Evolutionary conservation across 225 moss, liverwort and hornwort species (phyloP).

Genomic region (Neckera pumila): DNA sequence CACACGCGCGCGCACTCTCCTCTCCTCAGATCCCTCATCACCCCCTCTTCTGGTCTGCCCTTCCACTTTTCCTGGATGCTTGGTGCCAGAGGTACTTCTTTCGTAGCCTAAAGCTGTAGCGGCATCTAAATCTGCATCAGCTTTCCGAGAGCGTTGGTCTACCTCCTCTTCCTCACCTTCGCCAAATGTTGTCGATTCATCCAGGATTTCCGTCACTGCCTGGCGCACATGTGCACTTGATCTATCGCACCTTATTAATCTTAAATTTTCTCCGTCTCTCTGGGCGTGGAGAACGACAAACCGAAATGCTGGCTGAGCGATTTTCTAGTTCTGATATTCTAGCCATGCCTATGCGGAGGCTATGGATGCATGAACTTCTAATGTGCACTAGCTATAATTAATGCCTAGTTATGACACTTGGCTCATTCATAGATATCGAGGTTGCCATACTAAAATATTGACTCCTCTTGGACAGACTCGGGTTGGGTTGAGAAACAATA

Average conservation of each 20-base stretch:
- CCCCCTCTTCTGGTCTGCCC: conserved; percentile 42
- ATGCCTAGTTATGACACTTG: neutral
- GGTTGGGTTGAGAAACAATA: neutral
- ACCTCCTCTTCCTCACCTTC: conserved; percentile 13
- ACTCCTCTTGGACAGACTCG: neutral
- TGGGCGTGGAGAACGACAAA: conserved; percentile 2
- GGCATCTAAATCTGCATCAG: neutral
- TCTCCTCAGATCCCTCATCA: conserved; percentile 48
- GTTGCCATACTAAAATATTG: neutral
- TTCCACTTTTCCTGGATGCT: conserved; percentile 45
- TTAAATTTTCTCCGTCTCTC: conserved; percentile 13
- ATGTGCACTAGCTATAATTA: neutral
- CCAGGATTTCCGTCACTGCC: conserved; percentile 20
- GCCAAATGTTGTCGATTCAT: conserved; percentile 19
- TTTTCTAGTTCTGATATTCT: neutral
- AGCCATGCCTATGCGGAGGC: conserved; percentile 22
- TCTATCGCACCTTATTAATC: neutral
- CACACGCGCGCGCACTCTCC: conserved; percentile 39
- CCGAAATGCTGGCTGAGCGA: neutral
- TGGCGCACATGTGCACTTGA: neutral
- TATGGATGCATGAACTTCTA: conserved; percentile 12
- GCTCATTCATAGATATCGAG: neutral
- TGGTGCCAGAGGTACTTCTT: conserved; percentile 1
- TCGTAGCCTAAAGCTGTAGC: conserved; percentile 1
- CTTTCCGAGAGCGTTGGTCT: neutral